These are phyloP conservation scores for Papiliotrema nemorosa DNA, from an alignment of 1,284 basidiomycete genomes.

Conservation along the genomic window DNA sequence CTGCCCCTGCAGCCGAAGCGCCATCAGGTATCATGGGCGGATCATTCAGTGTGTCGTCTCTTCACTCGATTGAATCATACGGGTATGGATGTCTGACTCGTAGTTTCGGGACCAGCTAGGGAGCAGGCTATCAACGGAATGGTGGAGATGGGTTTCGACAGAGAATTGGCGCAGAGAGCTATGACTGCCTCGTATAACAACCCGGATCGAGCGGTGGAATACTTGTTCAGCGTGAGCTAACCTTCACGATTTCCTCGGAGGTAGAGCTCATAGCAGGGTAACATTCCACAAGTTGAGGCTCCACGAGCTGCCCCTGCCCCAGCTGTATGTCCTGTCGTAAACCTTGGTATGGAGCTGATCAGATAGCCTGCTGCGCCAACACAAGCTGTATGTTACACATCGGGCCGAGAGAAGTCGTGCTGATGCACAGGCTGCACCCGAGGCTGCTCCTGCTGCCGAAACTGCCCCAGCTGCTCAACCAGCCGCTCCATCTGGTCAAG, in stretches of 20 bases:
- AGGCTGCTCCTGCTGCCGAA: slow-evolving; percentile 46
- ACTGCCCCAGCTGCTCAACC: slow-evolving; percentile 42
- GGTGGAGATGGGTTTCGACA: slow-evolving; percentile 91
- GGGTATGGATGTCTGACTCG: neutral
- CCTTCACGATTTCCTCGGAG: no score
- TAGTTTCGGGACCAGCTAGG: slow-evolving; percentile 67
- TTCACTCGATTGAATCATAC: slow-evolving; percentile 3
- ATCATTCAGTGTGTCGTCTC: slow-evolving; percentile 34
- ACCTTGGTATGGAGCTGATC: neutral
- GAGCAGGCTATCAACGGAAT: slow-evolving; percentile 75
- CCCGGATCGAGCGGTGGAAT: slow-evolving; percentile 95
- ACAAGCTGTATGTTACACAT: no score
- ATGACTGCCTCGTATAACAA: slow-evolving; percentile 96
- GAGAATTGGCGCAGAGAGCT: slow-evolving; percentile 79
- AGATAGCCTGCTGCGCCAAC: no score
- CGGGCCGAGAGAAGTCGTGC: neutral
- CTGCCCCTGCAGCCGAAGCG: no score
- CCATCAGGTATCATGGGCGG: no score
- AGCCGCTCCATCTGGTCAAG: slow-evolving; percentile 44
- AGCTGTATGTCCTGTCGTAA: neutral
- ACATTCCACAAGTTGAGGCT: slow-evolving; percentile 39
- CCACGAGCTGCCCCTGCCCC: slow-evolving; percentile 6
- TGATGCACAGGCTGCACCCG: slow-evolving; percentile 30
- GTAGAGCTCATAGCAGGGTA: slow-evolving; percentile 37
- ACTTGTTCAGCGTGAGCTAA: slow-evolving; percentile 83